A percentile compares a stretch with the other conserved stretches of the same genome.
phyloP scores from a whole-genome alignment of 2,329 filamentous ascomycete species.

The Didymosphaeria variabile region DNA sequence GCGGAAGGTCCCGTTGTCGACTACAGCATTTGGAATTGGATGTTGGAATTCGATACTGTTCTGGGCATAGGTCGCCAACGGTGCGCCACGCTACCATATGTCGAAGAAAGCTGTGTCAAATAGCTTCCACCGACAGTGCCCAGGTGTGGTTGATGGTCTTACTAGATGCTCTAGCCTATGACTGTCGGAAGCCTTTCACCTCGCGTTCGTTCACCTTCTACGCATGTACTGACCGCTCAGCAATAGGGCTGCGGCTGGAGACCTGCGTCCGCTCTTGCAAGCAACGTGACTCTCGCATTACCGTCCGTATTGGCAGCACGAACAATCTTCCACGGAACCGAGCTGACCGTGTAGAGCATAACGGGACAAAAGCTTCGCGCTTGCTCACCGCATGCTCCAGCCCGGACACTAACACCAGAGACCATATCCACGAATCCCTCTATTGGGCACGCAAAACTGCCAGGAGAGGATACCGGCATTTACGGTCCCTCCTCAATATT shows the following conservation, averaged over 20 bases:
- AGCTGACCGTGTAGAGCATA: not conserved
- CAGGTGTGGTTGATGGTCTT: not conserved
- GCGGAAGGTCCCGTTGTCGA: not conserved
- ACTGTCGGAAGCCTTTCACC: not conserved
- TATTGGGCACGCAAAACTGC: too few species aligned
- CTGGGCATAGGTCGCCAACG: not conserved
- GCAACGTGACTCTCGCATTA: not conserved
- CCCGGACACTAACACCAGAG: not conserved
- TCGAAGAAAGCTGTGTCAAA: not conserved
- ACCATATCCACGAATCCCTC: not conserved
- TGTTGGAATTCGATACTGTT: constrained; percentile 4
- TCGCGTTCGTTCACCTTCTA: not conserved
- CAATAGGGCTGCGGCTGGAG: not conserved
- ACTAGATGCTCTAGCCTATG: not conserved
- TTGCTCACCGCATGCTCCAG: not conserved
- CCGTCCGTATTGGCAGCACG: not conserved
- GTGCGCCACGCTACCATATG: not conserved
- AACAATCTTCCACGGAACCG: not conserved
- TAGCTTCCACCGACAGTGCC: too few species aligned
- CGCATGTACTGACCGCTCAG: not conserved
- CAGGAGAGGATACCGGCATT: too few species aligned
- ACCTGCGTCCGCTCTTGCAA: not conserved
- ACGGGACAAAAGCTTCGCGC: not conserved
- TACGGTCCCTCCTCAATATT: too few species aligned
- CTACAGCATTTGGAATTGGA: not conserved